Evolutionary conservation across 2,329 filamentous ascomycete genomes (phyloP).

Genomic region (Verticillium klebahnii): DNA sequence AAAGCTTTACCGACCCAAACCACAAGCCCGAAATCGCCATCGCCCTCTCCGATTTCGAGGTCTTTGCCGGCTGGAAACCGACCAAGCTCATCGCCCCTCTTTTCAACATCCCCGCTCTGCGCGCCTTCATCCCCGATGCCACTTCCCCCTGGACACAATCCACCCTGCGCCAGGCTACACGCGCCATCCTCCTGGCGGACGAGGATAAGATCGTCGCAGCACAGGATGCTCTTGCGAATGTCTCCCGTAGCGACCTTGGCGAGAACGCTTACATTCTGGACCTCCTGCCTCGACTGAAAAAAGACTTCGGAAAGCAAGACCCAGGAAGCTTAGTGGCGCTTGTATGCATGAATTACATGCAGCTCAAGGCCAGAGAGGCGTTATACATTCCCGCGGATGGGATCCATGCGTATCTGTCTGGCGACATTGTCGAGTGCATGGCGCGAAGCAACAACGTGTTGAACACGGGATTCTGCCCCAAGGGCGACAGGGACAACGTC

Average conservation of each 20-base stretch:
- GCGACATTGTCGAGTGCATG: conserved; percentile 77
- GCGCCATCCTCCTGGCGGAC: conserved; percentile 48
- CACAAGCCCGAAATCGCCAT: conserved; percentile 80
- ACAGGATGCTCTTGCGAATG: conserved; percentile 44
- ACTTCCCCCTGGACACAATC: conserved; percentile 49
- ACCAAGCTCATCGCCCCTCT: conserved; percentile 54
- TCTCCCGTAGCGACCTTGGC: conserved; percentile 43
- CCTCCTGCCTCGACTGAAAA: conserved; percentile 59
- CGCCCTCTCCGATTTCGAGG: conserved; percentile 66
- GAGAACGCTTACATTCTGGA: conserved; percentile 53
- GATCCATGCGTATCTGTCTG: conserved; percentile 68
- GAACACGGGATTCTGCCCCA: conserved; percentile 69
- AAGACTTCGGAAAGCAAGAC: conserved; percentile 60
- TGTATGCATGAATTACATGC: conserved; percentile 70
- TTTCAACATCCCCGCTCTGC: conserved; percentile 50
- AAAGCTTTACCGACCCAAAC: conserved; percentile 66
- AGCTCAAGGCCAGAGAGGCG: conserved; percentile 59
- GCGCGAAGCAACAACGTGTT: conserved; percentile 71
- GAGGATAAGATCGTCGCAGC: conserved; percentile 47
- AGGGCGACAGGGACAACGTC: conserved; percentile 57
- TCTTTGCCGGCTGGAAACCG: conserved; percentile 72
- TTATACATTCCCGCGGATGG: conserved; percentile 70
- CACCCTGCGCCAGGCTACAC: conserved; percentile 51
- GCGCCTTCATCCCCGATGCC: conserved; percentile 44
- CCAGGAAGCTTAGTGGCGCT: conserved; percentile 66